Conservation (phyloP, 2,329 filamentous ascomycete genomes). For the Pseudogymnoascus sp. region DNA sequence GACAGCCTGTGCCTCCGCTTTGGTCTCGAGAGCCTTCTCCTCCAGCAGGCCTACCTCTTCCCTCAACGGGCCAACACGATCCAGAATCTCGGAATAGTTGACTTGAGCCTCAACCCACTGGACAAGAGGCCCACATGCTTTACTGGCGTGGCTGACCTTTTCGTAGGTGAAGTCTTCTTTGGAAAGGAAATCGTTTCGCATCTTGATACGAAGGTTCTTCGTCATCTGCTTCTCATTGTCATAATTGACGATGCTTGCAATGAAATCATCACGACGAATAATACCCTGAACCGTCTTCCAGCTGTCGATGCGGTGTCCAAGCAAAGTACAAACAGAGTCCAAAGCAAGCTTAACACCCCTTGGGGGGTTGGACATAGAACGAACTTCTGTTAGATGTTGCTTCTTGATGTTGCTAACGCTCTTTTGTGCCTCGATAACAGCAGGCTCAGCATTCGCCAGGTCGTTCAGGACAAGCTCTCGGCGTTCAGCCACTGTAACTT, state of each 20-base stretch:
- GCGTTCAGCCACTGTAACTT: slow-evolving; percentile 75
- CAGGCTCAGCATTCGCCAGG: slow-evolving; percentile 83
- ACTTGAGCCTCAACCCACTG: slow-evolving; percentile 97
- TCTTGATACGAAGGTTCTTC: slow-evolving; percentile 67
- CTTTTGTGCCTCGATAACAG: slow-evolving; percentile 84
- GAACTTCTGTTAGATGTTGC: slow-evolving; percentile 92
- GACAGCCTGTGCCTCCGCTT: slow-evolving; percentile 85
- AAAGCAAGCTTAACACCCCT: slow-evolving; percentile 83
- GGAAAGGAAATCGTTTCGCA: slow-evolving; percentile 85
- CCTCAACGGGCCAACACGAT: slow-evolving; percentile 84
- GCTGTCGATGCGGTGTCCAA: slow-evolving; percentile 80
- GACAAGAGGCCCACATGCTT: slow-evolving; percentile 91
- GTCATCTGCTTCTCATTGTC: slow-evolving; percentile 97
- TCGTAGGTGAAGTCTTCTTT: slow-evolving; percentile 96
- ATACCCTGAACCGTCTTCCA: slow-evolving; percentile 90
- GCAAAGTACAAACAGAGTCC: slow-evolving; percentile 90
- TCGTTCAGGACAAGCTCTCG: slow-evolving; percentile 80
- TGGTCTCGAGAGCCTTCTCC: slow-evolving; percentile 81
- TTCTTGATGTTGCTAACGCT: slow-evolving; percentile 98
- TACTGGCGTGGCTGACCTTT: slow-evolving; percentile 90
- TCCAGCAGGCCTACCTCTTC: slow-evolving; percentile 84
- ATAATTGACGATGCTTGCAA: slow-evolving; percentile 94
- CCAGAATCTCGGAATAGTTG: slow-evolving; percentile 93
- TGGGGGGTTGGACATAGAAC: slow-evolving; percentile 92
- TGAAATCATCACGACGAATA: slow-evolving; percentile 89